Evolutionary conservation across 2,329 filamentous ascomycete species (phyloP), one percentile per base, ranked within the genome.

Genomic region (Trichoderma sp.): DNA sequence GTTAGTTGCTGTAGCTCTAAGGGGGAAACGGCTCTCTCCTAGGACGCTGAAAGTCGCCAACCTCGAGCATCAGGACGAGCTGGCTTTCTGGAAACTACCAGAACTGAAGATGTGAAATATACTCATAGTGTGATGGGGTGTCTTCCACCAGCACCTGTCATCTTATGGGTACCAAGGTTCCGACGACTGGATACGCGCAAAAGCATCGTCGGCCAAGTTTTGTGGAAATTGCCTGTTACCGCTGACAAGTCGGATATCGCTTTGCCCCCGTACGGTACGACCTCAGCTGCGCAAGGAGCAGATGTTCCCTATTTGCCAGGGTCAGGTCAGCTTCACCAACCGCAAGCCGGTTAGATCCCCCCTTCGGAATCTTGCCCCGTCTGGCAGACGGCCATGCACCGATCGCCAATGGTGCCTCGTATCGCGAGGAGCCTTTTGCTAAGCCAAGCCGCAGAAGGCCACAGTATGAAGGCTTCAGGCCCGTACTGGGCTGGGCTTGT

Each of bases 401-500:
- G 66, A 69, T 69, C 66, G 66, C 55, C 66, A 62, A 53, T 62
- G 57, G 66, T n/a, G 66, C 53, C 66, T 69, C 66, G 66, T 69
- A 69, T 69, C 50, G 39, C 28, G 47, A 69, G 57, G 66, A 67
- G 64, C 64, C 64, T 61, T 61, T 26, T 39, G 15, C 36, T 32
- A 58, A 30, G 65, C 53, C 65, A 32, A 55, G n/a, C n/a, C 28
- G 23, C 43, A 53, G 3, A 9, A 34, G 12, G 59, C 39, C 39
- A 69, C 66, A 62, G 66, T 69, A 20, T 8, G 66, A 62, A 28
- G 13, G 11, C 17, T 3, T 7, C 17, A 17, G 17, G 39, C 20
- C 28, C 26, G 20, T 20, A 69, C 66, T 69, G 66, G 66, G 57
- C 28, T 17, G 17, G 57, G 12, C 39, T 69, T 50, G 66, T 69